Evolutionary conservation across 1,139 yeast genomes (phyloP), one percentile per base, ranked within the genome.

Genomic region (Diutina mesorugosa): DNA sequence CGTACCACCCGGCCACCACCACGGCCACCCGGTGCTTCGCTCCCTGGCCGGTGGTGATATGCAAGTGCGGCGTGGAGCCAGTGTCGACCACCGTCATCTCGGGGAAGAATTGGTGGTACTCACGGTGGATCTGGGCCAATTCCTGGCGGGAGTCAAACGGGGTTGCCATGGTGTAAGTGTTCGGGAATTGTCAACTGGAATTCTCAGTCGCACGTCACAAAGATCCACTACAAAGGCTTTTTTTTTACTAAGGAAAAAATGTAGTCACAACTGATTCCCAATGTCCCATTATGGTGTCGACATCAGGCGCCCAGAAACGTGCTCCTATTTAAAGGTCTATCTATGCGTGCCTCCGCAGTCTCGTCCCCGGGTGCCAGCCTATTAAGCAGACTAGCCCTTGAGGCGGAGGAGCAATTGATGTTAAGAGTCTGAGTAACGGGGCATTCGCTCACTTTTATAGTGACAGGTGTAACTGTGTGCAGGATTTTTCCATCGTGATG

Each of bases 301-400:
- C 74, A 75, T 68, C 80, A 70, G 80, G 80, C 79, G 80, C 80
- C 80, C 80, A 76, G 80, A 69, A 76, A 76, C 80, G 80, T 76
- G 78, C 80, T 72, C 77, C 77, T 28, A 45, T 18, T 10, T 16
- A 14, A 16, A 26, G 51, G 65, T 74, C 67, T 55, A 57, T 76
- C 72, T 76, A 73, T 79, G 79, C 80, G 66, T 72, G 26, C 56
- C 59, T 63, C 61, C 66, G 63, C 41, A 35, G 46, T 45, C 58
- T 46, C 47, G 55, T 55, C 63, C 62, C 65, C 68, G 61, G 57
- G 60, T 63, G 60, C 56, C 60, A 57, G 38, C 16, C 51, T 14
- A 26, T 29, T 21, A 16, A 29, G 6, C 35, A 48, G 28, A 12
- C 51, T 21, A 28, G n/a, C 32, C 51, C 51, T 14, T 66, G 68